Percentiles rank a stretch among this genome's conserved stretches.
These are phyloP conservation scores for Fraxinus sp. DNA, from an alignment of 305 asterid genomes.

Conservation along the genomic window DNA sequence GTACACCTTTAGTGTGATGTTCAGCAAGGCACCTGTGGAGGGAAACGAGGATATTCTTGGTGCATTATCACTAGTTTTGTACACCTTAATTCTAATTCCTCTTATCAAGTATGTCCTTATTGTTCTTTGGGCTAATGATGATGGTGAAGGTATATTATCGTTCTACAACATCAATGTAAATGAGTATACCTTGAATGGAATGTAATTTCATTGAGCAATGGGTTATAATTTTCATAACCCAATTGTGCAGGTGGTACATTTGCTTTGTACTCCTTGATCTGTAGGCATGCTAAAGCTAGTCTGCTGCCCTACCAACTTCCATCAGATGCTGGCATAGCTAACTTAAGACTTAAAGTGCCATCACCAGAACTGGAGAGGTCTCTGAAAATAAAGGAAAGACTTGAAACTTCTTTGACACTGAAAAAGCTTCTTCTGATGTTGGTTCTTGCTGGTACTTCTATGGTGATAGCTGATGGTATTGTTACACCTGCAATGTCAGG, in stretches of 20 bases:
- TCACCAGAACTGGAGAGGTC: constrained; percentile 98
- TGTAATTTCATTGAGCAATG: constrained; percentile 16
- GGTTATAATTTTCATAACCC: constrained; percentile 30
- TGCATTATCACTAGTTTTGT: constrained; percentile 83
- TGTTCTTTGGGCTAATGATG: constrained; percentile 98
- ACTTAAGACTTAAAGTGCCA: constrained; percentile 91
- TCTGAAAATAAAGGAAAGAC: constrained; percentile 85
- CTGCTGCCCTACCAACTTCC: constrained; percentile 89
- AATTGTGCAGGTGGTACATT: constrained; percentile 71
- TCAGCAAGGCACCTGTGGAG: constrained; percentile 88
- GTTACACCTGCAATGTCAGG: constrained; percentile 99
- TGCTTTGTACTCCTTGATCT: constrained; percentile 92
- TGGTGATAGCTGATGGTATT: constrained; percentile 98
- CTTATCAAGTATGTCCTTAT: constrained; percentile 83
- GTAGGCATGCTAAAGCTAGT: constrained; percentile 97
- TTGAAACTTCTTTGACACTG: constrained; percentile 79
- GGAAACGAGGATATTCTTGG: constrained; percentile 92
- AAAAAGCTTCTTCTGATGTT: constrained; percentile 78
- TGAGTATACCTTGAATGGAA: constrained; percentile 6
- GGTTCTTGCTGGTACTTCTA: constrained; percentile 98
- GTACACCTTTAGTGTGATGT: constrained; percentile 97
- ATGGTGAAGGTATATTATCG: constrained; percentile 82
- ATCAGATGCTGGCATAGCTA: constrained; percentile 92
- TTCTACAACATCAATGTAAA: not conserved
- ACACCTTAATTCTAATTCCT: constrained; percentile 82